Percentiles rank a stretch among this genome's conserved stretches.
Evolutionary conservation across 176 grass and related monocot species (phyloP).

Genomic region (Musa beccarii): DNA sequence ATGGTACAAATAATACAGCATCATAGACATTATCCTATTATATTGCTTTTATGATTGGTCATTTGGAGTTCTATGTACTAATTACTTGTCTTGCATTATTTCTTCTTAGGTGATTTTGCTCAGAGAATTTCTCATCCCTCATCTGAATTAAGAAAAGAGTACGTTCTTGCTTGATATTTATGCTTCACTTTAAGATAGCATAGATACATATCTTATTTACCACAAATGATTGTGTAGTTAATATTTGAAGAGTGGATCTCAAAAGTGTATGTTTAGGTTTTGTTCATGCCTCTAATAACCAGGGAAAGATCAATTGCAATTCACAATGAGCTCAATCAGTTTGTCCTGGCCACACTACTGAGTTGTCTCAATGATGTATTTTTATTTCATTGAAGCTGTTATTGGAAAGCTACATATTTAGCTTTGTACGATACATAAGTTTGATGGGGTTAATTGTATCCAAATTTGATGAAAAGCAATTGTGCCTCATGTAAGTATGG

Average conservation of each 20-base stretch:
- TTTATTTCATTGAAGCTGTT: not conserved
- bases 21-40: slow-evolving; percentile 3
- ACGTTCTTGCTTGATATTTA: slow-evolving; percentile 5
- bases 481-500: too few species aligned
- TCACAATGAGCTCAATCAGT: not conserved
- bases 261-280: not conserved
- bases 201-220: not conserved
- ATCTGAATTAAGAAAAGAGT: slow-evolving; percentile 86
- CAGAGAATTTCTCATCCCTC: slow-evolving; percentile 90
- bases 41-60: slow-evolving; percentile 8
- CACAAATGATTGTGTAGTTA: not conserved
- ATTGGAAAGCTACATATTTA: not conserved
- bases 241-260: too few species aligned
- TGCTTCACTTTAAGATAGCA: not conserved
- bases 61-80: not conserved
- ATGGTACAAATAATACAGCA: slow-evolving; percentile 38
- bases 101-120: slow-evolving; percentile 61
- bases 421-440: not conserved
- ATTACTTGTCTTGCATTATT: slow-evolving; percentile 12
- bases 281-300: not conserved
- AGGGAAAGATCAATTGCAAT: not conserved
- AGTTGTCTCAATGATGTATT: not conserved
- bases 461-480: too few species aligned
- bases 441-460: not conserved
- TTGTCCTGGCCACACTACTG: not conserved